Evolutionary conservation across 164 flowering plant species (phyloP).

Genomic region (Hamamelis virginiana): DNA sequence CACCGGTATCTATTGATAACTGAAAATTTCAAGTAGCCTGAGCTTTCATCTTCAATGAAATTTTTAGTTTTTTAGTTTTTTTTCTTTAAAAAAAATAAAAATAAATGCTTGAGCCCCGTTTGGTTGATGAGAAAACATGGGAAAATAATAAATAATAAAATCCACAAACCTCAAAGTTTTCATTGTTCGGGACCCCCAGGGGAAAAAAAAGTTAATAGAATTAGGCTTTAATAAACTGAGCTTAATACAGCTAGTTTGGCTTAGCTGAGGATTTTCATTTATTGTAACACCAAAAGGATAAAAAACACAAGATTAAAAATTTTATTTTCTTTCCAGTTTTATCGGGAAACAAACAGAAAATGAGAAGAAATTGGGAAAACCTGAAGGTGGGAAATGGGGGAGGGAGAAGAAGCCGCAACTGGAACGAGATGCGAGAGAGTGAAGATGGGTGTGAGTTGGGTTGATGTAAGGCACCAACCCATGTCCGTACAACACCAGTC

Average conservation of each 20-base stretch:
- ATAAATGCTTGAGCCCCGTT: neutral
- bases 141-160: neutral
- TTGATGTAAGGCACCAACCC: slow-evolving; percentile 57
- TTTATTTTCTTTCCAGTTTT: neutral
- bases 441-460: slow-evolving; percentile 60
- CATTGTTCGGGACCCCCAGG: too few species aligned
- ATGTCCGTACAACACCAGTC: slow-evolving; percentile 76
- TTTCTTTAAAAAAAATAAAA: neutral
- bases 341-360: neutral
- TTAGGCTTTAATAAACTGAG: too few species aligned
- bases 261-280: neutral
- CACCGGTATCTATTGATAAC: too few species aligned
- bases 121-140: neutral
- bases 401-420: slow-evolving; percentile 79
- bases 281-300: too few species aligned
- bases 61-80: too few species aligned
- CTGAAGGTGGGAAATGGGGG: slow-evolving; percentile 55
- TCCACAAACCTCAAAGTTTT: neutral
- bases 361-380: slow-evolving; percentile 19
- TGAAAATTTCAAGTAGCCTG: too few species aligned
- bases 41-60: too few species aligned
- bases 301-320: neutral
- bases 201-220: too few species aligned
- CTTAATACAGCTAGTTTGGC: too few species aligned
- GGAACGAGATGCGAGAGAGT: slow-evolving; percentile 59